These are phyloP conservation scores for Oleoguttula mirabilis DNA, from an alignment of 495 filamentous ascomycete species.

Conservation along the genomic window DNA sequence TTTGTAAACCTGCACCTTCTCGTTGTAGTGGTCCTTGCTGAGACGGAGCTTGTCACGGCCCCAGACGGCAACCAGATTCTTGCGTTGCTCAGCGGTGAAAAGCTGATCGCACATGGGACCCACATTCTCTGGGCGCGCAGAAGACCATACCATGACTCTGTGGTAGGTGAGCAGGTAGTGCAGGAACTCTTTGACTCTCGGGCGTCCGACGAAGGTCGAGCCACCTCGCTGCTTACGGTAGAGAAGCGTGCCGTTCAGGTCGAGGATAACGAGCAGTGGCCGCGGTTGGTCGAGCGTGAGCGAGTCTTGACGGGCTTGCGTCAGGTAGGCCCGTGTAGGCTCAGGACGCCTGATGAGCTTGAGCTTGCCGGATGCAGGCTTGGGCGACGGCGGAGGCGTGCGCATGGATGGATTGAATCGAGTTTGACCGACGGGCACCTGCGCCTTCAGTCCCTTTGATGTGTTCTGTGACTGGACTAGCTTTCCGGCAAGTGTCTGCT, in stretches of 20 bases:
- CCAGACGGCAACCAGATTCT: constrained; percentile 57
- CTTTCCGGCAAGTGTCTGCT: no score
- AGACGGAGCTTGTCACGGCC: constrained; percentile 68
- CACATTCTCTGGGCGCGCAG: constrained; percentile 62
- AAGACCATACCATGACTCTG: constrained; percentile 83
- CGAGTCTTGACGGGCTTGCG: background rate
- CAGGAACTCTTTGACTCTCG: constrained; percentile 53
- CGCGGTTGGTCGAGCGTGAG: constrained; percentile 23
- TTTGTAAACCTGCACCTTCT: constrained; percentile 83
- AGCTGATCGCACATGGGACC: constrained; percentile 43
- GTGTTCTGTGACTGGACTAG: no score
- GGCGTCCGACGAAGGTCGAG: constrained; percentile 48
- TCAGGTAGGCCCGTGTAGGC: constrained; percentile 3
- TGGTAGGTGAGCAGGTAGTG: constrained; percentile 52
- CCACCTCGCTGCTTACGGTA: constrained; percentile 44
- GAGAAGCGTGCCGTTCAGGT: constrained; percentile 86
- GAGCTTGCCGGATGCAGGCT: no score
- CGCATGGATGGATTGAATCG: no score
- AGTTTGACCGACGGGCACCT: no score
- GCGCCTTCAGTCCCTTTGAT: no score
- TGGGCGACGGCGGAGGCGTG: no score
- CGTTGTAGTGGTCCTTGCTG: constrained; percentile 44
- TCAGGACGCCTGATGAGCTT: constrained; percentile 1
- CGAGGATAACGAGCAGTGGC: constrained; percentile 66
- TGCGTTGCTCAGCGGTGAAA: constrained; percentile 34